Conservation (phyloP, 352 stramenopile species). For the Plasmopara halstedii region DNA sequence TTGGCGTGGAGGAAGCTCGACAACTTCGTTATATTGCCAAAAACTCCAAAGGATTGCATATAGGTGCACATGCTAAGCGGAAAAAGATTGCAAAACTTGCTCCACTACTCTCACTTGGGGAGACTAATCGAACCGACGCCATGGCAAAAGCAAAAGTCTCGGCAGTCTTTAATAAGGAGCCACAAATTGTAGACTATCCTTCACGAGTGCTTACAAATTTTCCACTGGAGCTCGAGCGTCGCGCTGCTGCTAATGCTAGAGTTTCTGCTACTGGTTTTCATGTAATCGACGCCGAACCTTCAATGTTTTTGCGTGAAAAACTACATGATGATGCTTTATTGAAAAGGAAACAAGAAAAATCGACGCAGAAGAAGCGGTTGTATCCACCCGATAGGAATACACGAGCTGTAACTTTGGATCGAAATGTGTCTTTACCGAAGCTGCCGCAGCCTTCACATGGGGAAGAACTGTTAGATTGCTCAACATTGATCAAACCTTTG, state of each 20-base stretch:
- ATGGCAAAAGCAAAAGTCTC: slow-evolving; percentile 14
- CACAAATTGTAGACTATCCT: slow-evolving; percentile 7
- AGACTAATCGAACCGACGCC: slow-evolving; percentile 12
- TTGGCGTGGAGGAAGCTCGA: slow-evolving; percentile 33
- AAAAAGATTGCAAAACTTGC: slow-evolving; percentile 15
- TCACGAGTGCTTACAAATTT: slow-evolving; percentile 24
- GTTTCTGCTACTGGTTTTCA: slow-evolving; percentile 5
- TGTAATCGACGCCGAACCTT: slow-evolving; percentile 31
- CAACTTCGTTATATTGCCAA: slow-evolving; percentile 26
- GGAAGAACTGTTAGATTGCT: slow-evolving; percentile 4
- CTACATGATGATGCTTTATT: slow-evolving; percentile 10
- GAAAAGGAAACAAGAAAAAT: slow-evolving; percentile 20
- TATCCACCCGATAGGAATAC: slow-evolving; percentile 26
- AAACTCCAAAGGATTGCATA: slow-evolving; percentile 10
- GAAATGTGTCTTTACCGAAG: slow-evolving; percentile 35
- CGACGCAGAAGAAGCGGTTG: slow-evolving; percentile 29
- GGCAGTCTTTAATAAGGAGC: slow-evolving; percentile 11
- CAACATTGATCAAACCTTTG: slow-evolving; percentile 2
- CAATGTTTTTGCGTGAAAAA: slow-evolving; percentile 33
- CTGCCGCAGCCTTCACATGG: slow-evolving; percentile 2
- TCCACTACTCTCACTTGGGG: slow-evolving; percentile 20
- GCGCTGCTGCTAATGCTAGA: slow-evolving; percentile 4
- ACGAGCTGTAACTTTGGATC: slow-evolving; percentile 24
- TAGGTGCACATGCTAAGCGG: slow-evolving; percentile 16
- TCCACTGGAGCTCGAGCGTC: slow-evolving; percentile 34